These are phyloP conservation scores for Ganoderma lucidum DNA, from an alignment of 1,284 basidiomycete genomes.

Conservation along the genomic window DNA sequence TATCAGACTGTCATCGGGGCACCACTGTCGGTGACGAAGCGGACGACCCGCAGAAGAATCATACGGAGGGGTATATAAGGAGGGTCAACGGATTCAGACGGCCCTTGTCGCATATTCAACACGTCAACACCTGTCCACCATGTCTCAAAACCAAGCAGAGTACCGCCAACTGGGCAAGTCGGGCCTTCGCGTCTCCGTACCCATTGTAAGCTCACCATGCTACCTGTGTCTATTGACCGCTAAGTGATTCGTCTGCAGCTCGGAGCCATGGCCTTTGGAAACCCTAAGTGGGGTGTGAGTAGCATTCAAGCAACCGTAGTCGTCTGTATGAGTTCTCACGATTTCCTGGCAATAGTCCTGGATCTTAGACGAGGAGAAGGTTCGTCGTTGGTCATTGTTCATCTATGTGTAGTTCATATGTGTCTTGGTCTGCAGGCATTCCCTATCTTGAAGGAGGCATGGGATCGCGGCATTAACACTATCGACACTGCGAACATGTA, in stretches of 20 bases:
- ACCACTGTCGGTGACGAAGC: neutral
- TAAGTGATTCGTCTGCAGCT: conserved; percentile 40
- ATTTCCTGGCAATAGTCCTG: conserved; percentile 41
- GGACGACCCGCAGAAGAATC: neutral
- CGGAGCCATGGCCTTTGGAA: conserved; percentile 58
- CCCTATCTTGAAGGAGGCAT: conserved; percentile 54
- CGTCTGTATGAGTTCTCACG: neutral
- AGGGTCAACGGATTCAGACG: neutral
- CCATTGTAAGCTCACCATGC: conserved; percentile 44
- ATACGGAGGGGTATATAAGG: neutral
- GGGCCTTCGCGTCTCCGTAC: conserved; percentile 58
- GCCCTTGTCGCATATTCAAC: neutral
- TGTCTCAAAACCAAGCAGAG: conserved; percentile 28
- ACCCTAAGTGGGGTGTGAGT: conserved; percentile 45
- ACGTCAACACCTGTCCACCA: neutral
- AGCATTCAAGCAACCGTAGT: neutral
- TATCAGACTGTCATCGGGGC: neutral
- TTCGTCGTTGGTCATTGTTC: neutral
- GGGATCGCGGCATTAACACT: conserved; percentile 58
- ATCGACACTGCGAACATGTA: conserved; percentile 69
- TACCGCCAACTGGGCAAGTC: conserved; percentile 56
- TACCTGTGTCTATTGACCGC: no score
- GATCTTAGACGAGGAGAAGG: conserved; percentile 54
- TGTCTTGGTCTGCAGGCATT: conserved; percentile 34
- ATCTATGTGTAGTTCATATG: neutral